Evolutionary conservation across 192 early-diverging fungal genomes (phyloP), one percentile per base, ranked within the genome.

Genomic region (Phycomyces blakesleeanus): DNA sequence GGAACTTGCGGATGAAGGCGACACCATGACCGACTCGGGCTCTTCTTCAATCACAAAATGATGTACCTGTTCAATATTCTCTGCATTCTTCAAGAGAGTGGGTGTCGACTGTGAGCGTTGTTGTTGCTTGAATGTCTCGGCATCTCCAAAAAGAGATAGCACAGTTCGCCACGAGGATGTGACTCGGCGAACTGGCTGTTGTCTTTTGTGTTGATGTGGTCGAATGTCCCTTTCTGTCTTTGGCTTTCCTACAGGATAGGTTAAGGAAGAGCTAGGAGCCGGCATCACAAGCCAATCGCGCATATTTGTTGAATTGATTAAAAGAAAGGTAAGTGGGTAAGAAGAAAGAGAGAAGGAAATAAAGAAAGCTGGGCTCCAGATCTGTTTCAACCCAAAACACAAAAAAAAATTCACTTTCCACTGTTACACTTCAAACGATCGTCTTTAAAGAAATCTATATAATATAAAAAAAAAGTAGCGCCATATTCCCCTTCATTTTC

Each of bases 281-380:
- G 61, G 61, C 34, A 53, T 24, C 9, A 51, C 38, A 54, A 63
- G 61, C 61, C 61, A 63, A 26, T 63, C 61, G 18, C 61, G 61
- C 61, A 63, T 63, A 11, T 47, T 14, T 47, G 44, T 3, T 47
- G 2, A 6, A 18, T 47, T 14, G 1, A 47, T 14, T 47, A 47
- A 47, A 47, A 41, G 40, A 41, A 14, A 41, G 14, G 18, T 3
- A 47, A 12, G 44, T 47, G 29, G 29, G 11, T 6, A 47, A 12
- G 44, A 3, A 47, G 3, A 47, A 47, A 47, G 12, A 47, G 44
- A 47, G 40, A 10, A 41, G 40, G 14, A 41, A 41, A 18, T 2
- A 47, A 47, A 47, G 44, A 47, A 47, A 47, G 44, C 12, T 47
- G 18, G 18, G 29, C 29, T 34, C 44, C 18, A 47, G 18, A 18